Evolutionary conservation across 352 stramenopile genomes (phyloP).

Genomic region (Peronospora farinosa): DNA sequence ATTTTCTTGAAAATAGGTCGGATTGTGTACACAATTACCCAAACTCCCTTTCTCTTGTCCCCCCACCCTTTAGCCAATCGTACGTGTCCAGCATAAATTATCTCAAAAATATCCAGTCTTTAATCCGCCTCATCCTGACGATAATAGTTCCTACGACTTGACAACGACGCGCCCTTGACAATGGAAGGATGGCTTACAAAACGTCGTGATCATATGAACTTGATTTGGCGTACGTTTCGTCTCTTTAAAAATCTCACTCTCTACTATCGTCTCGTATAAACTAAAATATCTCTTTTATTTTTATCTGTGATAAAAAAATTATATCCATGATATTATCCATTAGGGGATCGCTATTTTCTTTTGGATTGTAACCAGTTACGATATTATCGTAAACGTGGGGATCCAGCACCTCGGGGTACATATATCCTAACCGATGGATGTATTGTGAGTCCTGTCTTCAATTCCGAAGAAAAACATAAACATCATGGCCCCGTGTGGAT

Average conservation of each 20-base stretch:
- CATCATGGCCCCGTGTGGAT: slow-evolving; percentile 85
- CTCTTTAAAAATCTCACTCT: neutral
- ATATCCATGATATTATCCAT: slow-evolving; percentile 8
- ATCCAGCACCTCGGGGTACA: slow-evolving; percentile 71
- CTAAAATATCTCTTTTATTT: slow-evolving; percentile 3
- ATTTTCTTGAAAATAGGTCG: no score
- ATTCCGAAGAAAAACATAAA: slow-evolving; percentile 86
- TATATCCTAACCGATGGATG: slow-evolving; percentile 83
- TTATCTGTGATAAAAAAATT: no score
- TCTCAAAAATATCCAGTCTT: no score
- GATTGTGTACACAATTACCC: no score
- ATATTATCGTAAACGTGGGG: slow-evolving; percentile 83
- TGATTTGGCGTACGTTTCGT: slow-evolving; percentile 76
- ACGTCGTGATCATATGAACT: slow-evolving; percentile 86
- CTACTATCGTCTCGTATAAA: neutral
- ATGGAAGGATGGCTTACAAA: slow-evolving; percentile 88
- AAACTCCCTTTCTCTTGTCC: no score
- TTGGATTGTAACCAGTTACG: slow-evolving; percentile 81
- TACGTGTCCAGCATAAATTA: no score
- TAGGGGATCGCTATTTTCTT: slow-evolving; percentile 84
- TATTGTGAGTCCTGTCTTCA: slow-evolving; percentile 72
- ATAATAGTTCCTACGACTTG: no score
- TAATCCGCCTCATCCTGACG: no score
- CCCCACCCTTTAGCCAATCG: no score
- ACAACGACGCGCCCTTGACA: no score